Evolutionary conservation across 768 basidiomycete species (phyloP), one percentile per base, ranked within the genome.

Genomic region (Collybiopsis luxurians): DNA sequence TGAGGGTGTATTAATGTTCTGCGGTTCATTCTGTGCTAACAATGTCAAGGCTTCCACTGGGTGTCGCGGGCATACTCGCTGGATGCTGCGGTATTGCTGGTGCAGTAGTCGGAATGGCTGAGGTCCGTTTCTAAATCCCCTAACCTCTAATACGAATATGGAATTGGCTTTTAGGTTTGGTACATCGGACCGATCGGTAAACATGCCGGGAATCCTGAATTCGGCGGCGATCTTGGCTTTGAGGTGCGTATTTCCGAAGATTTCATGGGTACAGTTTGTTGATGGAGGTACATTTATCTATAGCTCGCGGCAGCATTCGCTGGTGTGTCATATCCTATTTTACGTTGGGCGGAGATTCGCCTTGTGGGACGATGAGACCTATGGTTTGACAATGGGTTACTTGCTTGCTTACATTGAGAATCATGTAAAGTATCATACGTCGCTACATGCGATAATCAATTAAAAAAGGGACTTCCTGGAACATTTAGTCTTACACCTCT

Each of bases 161-260:
- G 53, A 39, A 21, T 21, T 19, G 13, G 10, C 40, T 30, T 10
- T 15, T 53, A 70, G 65, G 65, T 67, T 5, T 80, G 80, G 79
- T 82, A 81, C 55, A 78, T 73, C 1, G 82, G 82, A 1, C 81
- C 80, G 0, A 62, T 82, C 2, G 82, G 73, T 2, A 64, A 62
- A 46, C 56, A 72, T 44, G 75, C 79, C 3, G 79, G 79, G 12
- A 71, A 65, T 2, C 59, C 64, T 7, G 66, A 67, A 44, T 74
- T 64, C 39, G 81, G 81, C 28, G 81, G 78, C 1, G 82, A 83
- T 61, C 69, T 83, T 27, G 82, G 82, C 30, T 82, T 83, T 55
- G 82, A 83, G 71, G 77, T 80, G 27, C 28, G 72, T 39, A 39
- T 31, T 4, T 11, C 27, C 6, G 6, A n/a, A 12, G 2, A 21